Evolutionary conservation across 805 yeast genomes (phyloP), one percentile per base, ranked within the genome.

Genomic region (Pichia eremophila): DNA sequence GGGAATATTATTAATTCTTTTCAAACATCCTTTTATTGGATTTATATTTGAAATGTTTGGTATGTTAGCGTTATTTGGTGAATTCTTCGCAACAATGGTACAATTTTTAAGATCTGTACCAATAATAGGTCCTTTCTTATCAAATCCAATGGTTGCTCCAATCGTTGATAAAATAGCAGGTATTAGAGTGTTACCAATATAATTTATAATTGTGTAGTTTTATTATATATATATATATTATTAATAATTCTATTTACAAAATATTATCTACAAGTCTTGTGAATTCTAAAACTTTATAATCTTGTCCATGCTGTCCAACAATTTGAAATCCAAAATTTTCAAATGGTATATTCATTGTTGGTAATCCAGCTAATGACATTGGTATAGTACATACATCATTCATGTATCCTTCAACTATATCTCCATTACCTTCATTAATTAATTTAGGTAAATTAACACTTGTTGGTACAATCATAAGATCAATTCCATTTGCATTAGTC

Each of bases 341-440:
- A 55, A 74, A 72, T 0, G 99, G 99, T 2, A 90, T 67, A 2
- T 84, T 75, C 11, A 91, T 72, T 0, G 95, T 78, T 0, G 99
- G 99, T 2, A 91, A 62, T 0, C 98, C 98, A 0, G 95, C 95
- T 49, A 95, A 65, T 1, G 95, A 89, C 39, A 93, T 85, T 0
- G 99, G 97, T 5, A 89, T 84, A 0, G 96, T 87, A 48, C 89
- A 72, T 0, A 85, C 78, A 63, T 93, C 99, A 62, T 88, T 85
- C 46, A 83, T 70, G 56, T 85, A 89, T 17, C 83, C 74, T 41
- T 78, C 78, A 5, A 83, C 70, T 3, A 83, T 74, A 22, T 48
- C 47, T 8, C 50, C 35, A 3, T 48, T 49, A 8, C 42, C 58
- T 2, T 58, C 58, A 2, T 57, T 47, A 2, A 55, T 43, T 10